A percentile compares a stretch with the other conserved stretches of the same genome.
Conservation (phyloP, 176 grass and related monocot genomes). For the Oryza australiensis region DNA sequence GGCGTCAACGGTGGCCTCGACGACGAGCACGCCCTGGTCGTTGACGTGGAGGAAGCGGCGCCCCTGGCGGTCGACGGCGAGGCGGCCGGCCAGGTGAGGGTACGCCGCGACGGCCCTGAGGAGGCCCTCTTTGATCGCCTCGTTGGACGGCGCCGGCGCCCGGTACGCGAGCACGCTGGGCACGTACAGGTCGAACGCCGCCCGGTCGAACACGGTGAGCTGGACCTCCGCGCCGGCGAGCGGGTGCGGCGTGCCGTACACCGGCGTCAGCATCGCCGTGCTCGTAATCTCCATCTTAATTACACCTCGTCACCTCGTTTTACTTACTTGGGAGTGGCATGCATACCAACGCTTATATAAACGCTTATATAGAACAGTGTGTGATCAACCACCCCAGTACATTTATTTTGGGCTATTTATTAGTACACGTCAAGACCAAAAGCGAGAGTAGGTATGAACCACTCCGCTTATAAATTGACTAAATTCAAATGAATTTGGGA, state of each 20-base stretch:
- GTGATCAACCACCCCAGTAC: not conserved
- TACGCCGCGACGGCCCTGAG: slow-evolving; percentile 4
- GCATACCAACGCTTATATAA: not conserved
- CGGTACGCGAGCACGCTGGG: slow-evolving; percentile 39
- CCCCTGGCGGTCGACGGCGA: not conserved
- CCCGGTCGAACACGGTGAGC: slow-evolving; percentile 51
- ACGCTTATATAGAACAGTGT: not conserved
- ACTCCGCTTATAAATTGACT: not conserved
- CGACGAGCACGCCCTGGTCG: slow-evolving; percentile 31
- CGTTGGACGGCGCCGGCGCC: slow-evolving; percentile 37
- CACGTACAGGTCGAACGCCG: slow-evolving; percentile 34
- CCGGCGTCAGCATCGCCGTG: slow-evolving; percentile 12
- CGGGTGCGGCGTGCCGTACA: not conserved
- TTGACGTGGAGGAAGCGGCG: slow-evolving; percentile 25
- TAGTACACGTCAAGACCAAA: not conserved
- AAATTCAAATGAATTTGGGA: too few relatives aligned
- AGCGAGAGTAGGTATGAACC: not conserved
- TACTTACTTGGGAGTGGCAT: not conserved
- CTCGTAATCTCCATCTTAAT: not conserved
- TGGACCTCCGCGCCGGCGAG: slow-evolving; percentile 23
- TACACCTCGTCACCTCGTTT: not conserved
- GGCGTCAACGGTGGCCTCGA: slow-evolving; percentile 22
- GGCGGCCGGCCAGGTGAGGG: slow-evolving; percentile 23
- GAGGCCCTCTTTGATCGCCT: slow-evolving; percentile 36
- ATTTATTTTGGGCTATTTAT: not conserved